Conservation (phyloP, 176 grass and related monocot species). For the Oryza glaberrima region DNA sequence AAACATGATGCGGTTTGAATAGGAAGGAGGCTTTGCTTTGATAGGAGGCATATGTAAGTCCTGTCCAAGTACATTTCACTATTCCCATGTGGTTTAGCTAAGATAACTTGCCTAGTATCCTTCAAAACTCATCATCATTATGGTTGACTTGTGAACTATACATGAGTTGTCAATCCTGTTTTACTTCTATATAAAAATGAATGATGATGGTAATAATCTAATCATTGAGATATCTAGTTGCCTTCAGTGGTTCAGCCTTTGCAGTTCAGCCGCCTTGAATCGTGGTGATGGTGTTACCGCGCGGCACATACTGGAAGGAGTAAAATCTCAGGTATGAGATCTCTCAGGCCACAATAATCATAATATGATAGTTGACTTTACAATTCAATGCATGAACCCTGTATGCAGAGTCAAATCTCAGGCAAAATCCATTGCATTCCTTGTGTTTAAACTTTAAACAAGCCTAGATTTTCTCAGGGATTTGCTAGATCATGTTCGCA, state of each 20-base stretch:
- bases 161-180: constrained; percentile 20
- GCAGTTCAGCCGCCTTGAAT: constrained; percentile 23
- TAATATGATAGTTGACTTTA: constrained; percentile 41
- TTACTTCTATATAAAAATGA: constrained; percentile 43
- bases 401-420: constrained; percentile 33
- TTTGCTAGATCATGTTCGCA: constrained; percentile 49
- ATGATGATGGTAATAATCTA: background rate
- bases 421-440: constrained; percentile 38
- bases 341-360: constrained; percentile 47
- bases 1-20: constrained; percentile 23
- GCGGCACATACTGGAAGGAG: constrained; percentile 35
- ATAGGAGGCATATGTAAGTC: constrained; percentile 25
- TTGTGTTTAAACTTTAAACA: constrained; percentile 15
- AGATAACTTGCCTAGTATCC: constrained; percentile 35
- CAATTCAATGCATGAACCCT: constrained; percentile 48
- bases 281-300: constrained; percentile 26
- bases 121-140: constrained; percentile 38
- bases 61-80: constrained; percentile 49
- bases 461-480: constrained; percentile 65
- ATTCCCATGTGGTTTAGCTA: constrained; percentile 49
- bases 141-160: constrained; percentile 43
- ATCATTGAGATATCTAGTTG: constrained; percentile 1
- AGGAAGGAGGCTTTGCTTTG: constrained; percentile 41
- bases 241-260: constrained; percentile 21
- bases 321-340: constrained; percentile 61